Evolutionary conservation across 148 eudicot genomes (phyloP), one percentile per base, ranked within the genome.

Genomic region (Silene conica): DNA sequence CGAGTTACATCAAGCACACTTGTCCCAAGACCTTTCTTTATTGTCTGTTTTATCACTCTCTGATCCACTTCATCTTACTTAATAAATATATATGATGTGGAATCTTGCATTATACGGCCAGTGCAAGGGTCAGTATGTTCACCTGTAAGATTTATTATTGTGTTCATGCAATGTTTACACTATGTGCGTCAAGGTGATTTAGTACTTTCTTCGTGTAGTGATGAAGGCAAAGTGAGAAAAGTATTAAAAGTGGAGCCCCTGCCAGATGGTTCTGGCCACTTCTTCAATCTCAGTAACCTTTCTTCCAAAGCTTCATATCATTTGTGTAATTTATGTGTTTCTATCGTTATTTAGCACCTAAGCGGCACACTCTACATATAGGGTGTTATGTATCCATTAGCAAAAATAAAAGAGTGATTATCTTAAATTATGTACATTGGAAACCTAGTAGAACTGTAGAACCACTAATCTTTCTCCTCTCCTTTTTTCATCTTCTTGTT

Each of bases 231-330:
- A 80, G 98, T 95, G 68, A 87, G 89, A 83, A 95, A 95, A 84
- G 90, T 90, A 71, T 85, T 95, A 87, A 95, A 92, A 87, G 92
- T 95, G 55, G 98, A 92, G 86, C 97, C 98, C 43, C 87, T 92
- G 71, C 96, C 96, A 46, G 97, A 95, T 87, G 97, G 97, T 77
- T 88, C 97, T 67, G 98, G 98, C 59, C 93, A 92, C 89, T 90
- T 92, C 79, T 92, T 95, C 52, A 90, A 87, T 78, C 90, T 95
- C 72, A 88, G 98, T 95, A 87, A 87, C 61, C 50, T 26, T 71
- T 68, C 72, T 75, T 71, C 52, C 20, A 20, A 79, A 59, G 16
- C 64, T 38, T 65, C 13, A 15, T 22, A 46, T 26, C 16, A 23
- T 20, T 41, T 23, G 26, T 50, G 12, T 69, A 25, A 8, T 50